Evolutionary conservation across 257 asterid genomes (phyloP).

Genomic region (Salvia splendens): DNA sequence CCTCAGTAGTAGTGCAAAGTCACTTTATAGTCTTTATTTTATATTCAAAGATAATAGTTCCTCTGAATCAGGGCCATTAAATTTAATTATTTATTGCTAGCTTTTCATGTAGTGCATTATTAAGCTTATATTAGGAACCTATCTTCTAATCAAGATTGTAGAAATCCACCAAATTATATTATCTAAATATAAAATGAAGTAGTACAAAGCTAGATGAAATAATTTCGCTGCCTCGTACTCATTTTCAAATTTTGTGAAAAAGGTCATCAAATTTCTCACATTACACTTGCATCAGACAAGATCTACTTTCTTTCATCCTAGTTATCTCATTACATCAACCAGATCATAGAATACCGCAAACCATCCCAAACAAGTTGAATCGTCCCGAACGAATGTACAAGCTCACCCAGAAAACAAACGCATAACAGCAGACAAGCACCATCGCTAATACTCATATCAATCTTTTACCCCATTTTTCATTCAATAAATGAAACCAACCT

Average conservation of each 20-base stretch:
- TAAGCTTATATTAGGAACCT: neutral
- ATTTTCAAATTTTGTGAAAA: neutral
- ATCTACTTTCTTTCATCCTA: constrained; percentile 1
- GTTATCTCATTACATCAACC: neutral
- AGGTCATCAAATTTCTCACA: neutral
- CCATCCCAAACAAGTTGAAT: neutral
- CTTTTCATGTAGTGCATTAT: neutral
- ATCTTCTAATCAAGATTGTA: neutral
- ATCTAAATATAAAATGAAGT: neutral
- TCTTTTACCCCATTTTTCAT: neutral
- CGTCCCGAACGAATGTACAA: neutral
- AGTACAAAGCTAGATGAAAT: constrained; percentile 8
- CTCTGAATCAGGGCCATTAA: neutral
- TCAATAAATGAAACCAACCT: neutral
- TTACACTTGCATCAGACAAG: constrained; percentile 8
- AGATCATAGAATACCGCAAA: neutral
- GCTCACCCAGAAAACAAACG: neutral
- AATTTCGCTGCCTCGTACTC: neutral
- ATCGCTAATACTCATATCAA: neutral
- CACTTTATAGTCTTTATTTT: neutral
- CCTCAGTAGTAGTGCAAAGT: neutral
- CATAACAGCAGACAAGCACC: neutral
- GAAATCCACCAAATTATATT: neutral
- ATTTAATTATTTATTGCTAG: neutral
- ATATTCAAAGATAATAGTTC: neutral